Evolutionary conservation across 176 grass and related monocot species (phyloP).

Genomic region (Dactylis glomerata): DNA sequence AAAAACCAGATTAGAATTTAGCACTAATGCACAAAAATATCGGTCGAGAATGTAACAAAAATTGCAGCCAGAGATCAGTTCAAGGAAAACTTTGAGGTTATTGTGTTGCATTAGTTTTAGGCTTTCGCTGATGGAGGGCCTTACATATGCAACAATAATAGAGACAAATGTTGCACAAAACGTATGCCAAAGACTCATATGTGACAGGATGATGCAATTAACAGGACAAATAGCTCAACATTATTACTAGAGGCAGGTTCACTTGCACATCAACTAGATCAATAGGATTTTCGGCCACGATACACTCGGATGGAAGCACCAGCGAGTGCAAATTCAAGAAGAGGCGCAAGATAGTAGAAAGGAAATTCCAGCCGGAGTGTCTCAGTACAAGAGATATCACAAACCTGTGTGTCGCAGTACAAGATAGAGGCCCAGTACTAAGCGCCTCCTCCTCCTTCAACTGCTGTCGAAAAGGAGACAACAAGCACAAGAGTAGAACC

Average conservation of each 20-base stretch:
- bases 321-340: background rate
- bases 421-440: slow-evolving; percentile 56
- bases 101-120: background rate
- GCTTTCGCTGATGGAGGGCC: background rate
- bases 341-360: background rate
- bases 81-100: background rate
- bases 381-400: background rate
- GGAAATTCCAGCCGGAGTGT: background rate
- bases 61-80: background rate
- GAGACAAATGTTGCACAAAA: background rate
- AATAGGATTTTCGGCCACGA: background rate
- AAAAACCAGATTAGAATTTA: too few species aligned
- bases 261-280: background rate
- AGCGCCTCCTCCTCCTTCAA: slow-evolving; percentile 68
- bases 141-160: background rate
- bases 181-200: background rate
- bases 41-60: too few species aligned
- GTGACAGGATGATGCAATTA: background rate
- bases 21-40: too few species aligned
- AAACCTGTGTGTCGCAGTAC: slow-evolving; percentile 41
- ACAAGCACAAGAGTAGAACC: background rate
- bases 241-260: background rate
- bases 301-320: background rate
- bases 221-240: background rate
- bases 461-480: background rate